Percentiles rank a stretch among this genome's conserved stretches.
phyloP scores from a whole-genome alignment of 2,329 filamentous ascomycete genomes.

The Penicillium digitatum region DNA sequence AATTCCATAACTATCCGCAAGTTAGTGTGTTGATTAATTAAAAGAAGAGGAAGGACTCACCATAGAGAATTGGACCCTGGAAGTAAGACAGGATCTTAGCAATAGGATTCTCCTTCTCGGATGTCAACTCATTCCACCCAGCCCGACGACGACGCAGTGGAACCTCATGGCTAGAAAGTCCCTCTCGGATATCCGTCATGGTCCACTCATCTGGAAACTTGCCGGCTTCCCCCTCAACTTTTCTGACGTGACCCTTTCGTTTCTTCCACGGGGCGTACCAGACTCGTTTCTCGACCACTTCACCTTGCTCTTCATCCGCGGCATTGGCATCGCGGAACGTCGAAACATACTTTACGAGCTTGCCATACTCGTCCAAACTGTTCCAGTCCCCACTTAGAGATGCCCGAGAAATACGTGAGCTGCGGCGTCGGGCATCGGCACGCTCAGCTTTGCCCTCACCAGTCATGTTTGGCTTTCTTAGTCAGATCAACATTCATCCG shows the following conservation, averaged over 20 bases:
- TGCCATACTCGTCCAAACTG: constrained; percentile 59
- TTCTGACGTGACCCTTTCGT: constrained; percentile 29
- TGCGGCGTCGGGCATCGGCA: constrained; percentile 24
- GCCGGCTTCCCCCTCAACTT: constrained; percentile 25
- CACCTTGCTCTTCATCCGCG: constrained; percentile 42
- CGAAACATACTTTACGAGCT: constrained; percentile 64
- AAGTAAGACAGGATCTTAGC: constrained; percentile 72
- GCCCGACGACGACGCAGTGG: constrained; percentile 59
- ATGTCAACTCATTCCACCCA: constrained; percentile 70
- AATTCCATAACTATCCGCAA: constrained; percentile 65
- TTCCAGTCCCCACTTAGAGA: constrained; percentile 34
- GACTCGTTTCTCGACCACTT: constrained; percentile 48
- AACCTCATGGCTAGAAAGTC: constrained; percentile 57
- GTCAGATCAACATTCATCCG: background rate
- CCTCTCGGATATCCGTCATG: constrained; percentile 63
- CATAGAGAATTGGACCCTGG: constrained; percentile 53
- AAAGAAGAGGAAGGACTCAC: background rate
- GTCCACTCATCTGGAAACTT: constrained; percentile 63
- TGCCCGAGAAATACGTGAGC: constrained; percentile 36
- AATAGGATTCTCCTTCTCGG: constrained; percentile 73
- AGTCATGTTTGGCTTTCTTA: constrained; percentile 18
- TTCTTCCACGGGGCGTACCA: constrained; percentile 60
- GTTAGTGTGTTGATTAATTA: constrained; percentile 5
- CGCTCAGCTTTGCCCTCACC: constrained; percentile 16
- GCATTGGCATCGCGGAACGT: constrained; percentile 56